Conservation (phyloP, 352 stramenopile genomes). For the Phytopythium boreale region DNA sequence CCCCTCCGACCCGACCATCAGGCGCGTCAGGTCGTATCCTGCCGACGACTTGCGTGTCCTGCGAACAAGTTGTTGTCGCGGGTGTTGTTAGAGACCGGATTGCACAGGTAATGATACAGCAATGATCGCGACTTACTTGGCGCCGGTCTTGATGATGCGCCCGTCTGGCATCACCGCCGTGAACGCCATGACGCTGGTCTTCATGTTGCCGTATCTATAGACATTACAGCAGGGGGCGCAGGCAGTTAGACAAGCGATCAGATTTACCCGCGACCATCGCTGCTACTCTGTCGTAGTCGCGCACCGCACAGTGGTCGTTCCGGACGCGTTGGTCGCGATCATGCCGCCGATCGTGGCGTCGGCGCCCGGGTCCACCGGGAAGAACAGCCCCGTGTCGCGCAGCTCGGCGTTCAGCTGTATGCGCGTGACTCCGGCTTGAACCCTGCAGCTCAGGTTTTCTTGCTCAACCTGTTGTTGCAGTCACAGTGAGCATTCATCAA, state of each 20-base stretch:
- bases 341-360: constrained; percentile 95
- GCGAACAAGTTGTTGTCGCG: not conserved
- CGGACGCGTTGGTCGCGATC: constrained; percentile 84
- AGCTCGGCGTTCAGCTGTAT: constrained; percentile 88
- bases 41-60: constrained; percentile 94
- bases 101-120: not conserved
- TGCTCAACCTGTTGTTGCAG: constrained; percentile 24
- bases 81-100: too few relatives aligned
- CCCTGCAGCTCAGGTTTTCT: constrained; percentile 85
- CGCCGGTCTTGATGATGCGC: constrained; percentile 83
- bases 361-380: constrained; percentile 94
- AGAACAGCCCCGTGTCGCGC: constrained; percentile 86
- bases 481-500: not conserved
- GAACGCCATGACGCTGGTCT: constrained; percentile 92
- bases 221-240: not conserved
- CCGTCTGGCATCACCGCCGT: constrained; percentile 91
- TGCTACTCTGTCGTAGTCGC: constrained; percentile 85
- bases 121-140: constrained; percentile 34
- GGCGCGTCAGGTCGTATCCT: constrained; percentile 93
- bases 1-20: constrained; percentile 95
- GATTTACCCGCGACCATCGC: too few relatives aligned
- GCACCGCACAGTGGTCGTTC: constrained; percentile 84
- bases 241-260: not conserved
- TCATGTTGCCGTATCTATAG: constrained; percentile 92
- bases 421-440: constrained; percentile 92